Evolutionary conservation across 805 yeast genomes (phyloP).

Genomic region (Yarrowia sp.): DNA sequence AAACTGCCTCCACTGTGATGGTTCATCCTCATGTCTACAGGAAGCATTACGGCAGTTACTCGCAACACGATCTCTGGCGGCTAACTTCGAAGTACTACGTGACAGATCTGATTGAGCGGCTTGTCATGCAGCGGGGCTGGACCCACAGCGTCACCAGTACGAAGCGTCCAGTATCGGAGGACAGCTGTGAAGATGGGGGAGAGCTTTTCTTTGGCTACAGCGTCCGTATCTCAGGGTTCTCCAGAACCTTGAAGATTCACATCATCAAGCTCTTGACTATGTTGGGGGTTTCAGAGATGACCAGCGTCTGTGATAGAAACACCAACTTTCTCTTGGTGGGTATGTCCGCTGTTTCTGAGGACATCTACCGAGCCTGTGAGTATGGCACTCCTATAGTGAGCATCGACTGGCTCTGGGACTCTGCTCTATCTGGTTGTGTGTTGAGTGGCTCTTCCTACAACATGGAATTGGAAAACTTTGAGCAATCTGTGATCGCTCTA

Average conservation of each 20-base stretch:
- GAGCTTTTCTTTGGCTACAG: background rate
- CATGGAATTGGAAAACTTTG: background rate
- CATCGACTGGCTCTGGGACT: conserved; percentile 12
- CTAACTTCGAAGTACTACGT: too few relatives aligned
- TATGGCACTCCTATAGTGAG: background rate
- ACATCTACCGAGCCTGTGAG: background rate
- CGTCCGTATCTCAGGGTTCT: background rate
- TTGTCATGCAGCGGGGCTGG: too few relatives aligned
- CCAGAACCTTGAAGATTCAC: background rate
- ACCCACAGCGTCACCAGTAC: too few relatives aligned
- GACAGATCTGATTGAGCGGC: too few relatives aligned
- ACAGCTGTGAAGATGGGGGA: too few relatives aligned
- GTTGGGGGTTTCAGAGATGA: background rate
- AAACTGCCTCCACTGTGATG: too few relatives aligned
- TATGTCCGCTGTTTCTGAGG: background rate
- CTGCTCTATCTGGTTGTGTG: background rate
- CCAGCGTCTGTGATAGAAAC: background rate
- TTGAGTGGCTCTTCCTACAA: background rate
- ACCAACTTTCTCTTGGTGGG: background rate
- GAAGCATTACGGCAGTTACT: too few relatives aligned
- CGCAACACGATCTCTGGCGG: too few relatives aligned
- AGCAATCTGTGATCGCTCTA: background rate
- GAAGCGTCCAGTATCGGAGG: too few relatives aligned
- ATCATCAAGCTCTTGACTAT: background rate
- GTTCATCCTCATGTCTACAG: too few relatives aligned